Evolutionary conservation across 768 basidiomycete species (phyloP).

Genomic region (Stropharia rugosoannulata): DNA sequence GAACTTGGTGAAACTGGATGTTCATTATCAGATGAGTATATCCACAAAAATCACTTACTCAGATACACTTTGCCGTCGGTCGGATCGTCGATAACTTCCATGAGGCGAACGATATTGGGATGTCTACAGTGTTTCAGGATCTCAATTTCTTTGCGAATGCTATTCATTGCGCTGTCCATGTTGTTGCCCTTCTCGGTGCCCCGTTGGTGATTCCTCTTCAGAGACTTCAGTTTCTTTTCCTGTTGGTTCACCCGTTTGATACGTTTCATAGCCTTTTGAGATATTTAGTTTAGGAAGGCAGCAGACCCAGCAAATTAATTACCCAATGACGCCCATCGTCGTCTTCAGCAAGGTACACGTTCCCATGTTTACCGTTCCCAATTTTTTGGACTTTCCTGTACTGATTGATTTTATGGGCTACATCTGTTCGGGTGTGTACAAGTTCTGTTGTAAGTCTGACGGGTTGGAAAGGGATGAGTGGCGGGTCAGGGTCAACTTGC

Average conservation of each 20-base stretch:
- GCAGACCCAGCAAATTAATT: constrained; percentile 21
- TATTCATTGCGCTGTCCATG: constrained; percentile 64
- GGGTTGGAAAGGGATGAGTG: constrained; percentile 19
- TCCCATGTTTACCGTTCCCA: constrained; percentile 48
- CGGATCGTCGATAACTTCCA: constrained; percentile 90
- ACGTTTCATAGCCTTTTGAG: constrained; percentile 64
- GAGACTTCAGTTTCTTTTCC: constrained; percentile 61
- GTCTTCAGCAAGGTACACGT: constrained; percentile 68
- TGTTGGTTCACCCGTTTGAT: constrained; percentile 65
- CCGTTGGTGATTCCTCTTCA: constrained; percentile 41
- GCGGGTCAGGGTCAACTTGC: constrained; percentile 1
- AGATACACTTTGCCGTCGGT: constrained; percentile 81
- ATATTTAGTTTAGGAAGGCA: not conserved
- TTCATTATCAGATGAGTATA: not conserved
- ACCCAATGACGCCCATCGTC: constrained; percentile 43
- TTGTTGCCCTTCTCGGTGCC: constrained; percentile 12
- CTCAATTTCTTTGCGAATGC: constrained; percentile 83
- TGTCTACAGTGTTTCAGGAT: constrained; percentile 89
- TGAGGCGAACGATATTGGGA: constrained; percentile 72
- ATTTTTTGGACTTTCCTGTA: constrained; percentile 46
- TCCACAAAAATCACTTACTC: constrained; percentile 45
- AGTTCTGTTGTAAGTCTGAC: constrained; percentile 44
- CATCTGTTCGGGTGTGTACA: constrained; percentile 27
- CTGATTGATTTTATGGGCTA: constrained; percentile 56
- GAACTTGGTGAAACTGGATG: constrained; percentile 23